Evolutionary conservation across 2,329 filamentous ascomycete genomes (phyloP).

Genomic region (Fusarium drepaniforme): DNA sequence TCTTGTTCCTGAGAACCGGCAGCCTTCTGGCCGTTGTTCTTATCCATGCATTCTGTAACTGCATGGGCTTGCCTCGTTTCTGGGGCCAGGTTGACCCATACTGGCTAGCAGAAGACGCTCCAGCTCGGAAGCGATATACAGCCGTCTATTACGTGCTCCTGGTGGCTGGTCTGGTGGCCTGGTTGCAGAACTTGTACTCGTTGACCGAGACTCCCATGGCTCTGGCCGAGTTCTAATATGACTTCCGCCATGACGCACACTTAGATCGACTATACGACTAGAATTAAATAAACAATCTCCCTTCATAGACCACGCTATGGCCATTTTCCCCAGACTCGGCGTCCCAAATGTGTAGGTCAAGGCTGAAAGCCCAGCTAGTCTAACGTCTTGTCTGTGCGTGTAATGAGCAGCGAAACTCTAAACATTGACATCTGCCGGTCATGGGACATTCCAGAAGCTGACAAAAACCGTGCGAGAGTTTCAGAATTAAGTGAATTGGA

Average conservation of each 20-base stretch:
- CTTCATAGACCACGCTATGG: conserved; percentile 21
- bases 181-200: conserved; percentile 77
- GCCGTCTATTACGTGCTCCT: conserved; percentile 84
- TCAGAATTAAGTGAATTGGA: conserved; percentile 6
- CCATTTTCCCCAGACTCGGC: background rate
- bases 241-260: background rate
- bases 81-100: conserved; percentile 80
- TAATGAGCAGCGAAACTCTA: background rate
- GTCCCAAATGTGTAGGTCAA: conserved; percentile 9
- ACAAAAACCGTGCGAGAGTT: background rate
- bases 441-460: background rate
- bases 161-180: conserved; percentile 76
- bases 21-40: conserved; percentile 81
- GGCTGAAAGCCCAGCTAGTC: background rate
- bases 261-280: background rate
- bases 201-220: conserved; percentile 69
- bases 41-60: conserved; percentile 92
- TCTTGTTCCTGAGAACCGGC: conserved; percentile 87
- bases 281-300: background rate
- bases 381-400: conserved; percentile 20
- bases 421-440: background rate
- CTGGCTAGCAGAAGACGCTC: conserved; percentile 48
- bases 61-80: conserved; percentile 87
- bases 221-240: conserved; percentile 46
- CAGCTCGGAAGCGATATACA: conserved; percentile 69